Base-by-base conservation (phyloP, 805 yeast genomes). In the Nakazawaea wyomingensis region DNA sequence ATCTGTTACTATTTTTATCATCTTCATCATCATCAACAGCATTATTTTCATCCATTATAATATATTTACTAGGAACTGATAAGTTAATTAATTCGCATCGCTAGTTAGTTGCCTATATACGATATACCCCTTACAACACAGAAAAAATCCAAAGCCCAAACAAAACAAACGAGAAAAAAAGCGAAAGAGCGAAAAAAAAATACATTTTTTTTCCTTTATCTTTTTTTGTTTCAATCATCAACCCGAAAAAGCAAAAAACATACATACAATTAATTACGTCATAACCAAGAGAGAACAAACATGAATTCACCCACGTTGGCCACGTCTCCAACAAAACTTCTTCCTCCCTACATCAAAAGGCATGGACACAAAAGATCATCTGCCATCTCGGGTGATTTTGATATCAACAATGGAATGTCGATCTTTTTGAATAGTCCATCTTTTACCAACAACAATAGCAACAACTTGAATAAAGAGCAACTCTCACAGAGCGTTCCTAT, bases 311-410 rank as follows among this genome's bases (percentile, higher is more conserved):
- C 32, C 8, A 29, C n/a, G 6, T 29, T 29, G 16, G 32, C 38
- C 10, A 16, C 18, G 4, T 37, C 41, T 9, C 35, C 42, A 5
- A 21, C 34, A 16, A 39, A 31, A 29, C 35, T 38, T 7, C 21
- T 24, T 22, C 43, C 42, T 5, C 47, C 47, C 6, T 32, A 33
- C n/a, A 33, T 34, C 20, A 66, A 76, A 49, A 77, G 80, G 1
- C 96, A 88, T 62, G 76, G 85, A 35, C 96, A 88, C 55, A 76
- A 86, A 54, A 67, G 96, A 41, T 87, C 96, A 0, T 89, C 91
- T 18, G 96, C 96, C 0, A 82, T 88, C 5, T 84, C 93, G 7
- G 93, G 93, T 4, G 96, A 88, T 57, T 84, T 86, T 56, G 93
- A 85, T 52, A 40, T 60, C 38, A 33, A 26, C 27, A 54, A 48